Conservation (phyloP, 2,329 filamentous ascomycete species). For the Ramularia collo-cygni region DNA sequence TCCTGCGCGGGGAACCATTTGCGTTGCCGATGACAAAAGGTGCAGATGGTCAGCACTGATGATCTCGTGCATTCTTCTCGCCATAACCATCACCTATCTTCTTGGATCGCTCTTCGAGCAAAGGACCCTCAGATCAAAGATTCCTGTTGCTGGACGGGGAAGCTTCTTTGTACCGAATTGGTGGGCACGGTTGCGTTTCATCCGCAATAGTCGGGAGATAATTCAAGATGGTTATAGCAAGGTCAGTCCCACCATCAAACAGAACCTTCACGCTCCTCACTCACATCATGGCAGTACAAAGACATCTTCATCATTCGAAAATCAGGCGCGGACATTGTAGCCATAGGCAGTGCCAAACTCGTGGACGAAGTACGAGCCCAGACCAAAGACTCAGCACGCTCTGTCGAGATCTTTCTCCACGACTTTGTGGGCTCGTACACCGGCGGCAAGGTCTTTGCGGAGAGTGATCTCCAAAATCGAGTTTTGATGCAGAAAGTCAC, state of each 20-base stretch:
- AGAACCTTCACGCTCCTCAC: neutral
- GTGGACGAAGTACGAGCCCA: neutral
- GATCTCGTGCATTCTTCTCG: no score
- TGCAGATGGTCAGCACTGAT: no score
- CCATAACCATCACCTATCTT: no score
- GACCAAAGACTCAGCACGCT: neutral
- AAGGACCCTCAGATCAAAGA: neutral
- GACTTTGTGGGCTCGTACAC: neutral
- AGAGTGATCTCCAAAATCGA: slow-evolving; percentile 1
- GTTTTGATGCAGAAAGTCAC: slow-evolving; percentile 1
- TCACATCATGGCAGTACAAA: neutral
- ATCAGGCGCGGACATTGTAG: neutral
- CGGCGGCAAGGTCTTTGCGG: neutral
- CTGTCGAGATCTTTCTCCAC: neutral
- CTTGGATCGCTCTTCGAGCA: no score
- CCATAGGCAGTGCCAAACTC: neutral
- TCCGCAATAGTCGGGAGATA: neutral
- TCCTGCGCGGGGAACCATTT: no score
- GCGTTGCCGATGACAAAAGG: no score
- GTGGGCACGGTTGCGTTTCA: neutral
- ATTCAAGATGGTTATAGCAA: neutral
- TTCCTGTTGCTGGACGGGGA: neutral
- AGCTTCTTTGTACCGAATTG: neutral
- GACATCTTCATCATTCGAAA: slow-evolving; percentile 1
- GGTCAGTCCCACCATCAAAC: neutral